Evolutionary conservation across 345 rosid genomes (phyloP), one percentile per base, ranked within the genome.

Genomic region (Lepidium sativum): DNA sequence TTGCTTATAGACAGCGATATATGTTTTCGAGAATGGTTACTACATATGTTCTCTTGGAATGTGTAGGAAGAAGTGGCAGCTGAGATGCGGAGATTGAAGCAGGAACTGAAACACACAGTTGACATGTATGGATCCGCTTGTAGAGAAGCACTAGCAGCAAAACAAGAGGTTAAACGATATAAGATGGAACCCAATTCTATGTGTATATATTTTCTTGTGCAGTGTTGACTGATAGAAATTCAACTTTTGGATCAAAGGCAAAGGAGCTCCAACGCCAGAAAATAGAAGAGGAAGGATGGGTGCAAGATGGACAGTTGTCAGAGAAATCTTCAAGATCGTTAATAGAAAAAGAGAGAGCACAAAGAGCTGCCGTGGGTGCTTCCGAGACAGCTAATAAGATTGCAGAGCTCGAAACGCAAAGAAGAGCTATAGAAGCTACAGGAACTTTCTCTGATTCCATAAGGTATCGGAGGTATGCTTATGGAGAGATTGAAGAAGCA

Each of bases 41-140:
- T 39, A 14, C 54, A 64, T 57, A 32, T 63, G 52, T 47, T 48
- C 52, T 5, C 34, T 53, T 51, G 17, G 44, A 42, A 67, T 16
- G 23, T 27, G 25, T 66, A 92, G 92, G 97, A 88, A 13, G 95
- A 86, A 8, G 80, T 86, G 51, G 97, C 90, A 78, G 68, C 80
- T 39, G 99, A 94, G 75, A 87, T 94, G 94, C 79, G 83, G 78
- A 82, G 90, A 75, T 60, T 94, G 65, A 87, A 73, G 77, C 69
- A 72, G 55, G 97, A 94, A 82, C 75, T 94, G 73, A 90, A 88
- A 77, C 90, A 88, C 77, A 90, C 97, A 21, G 83, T 88, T 80
- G 92, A 84, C 20, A 65, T 90, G 79, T 94, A 90, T 69, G 82
- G 82, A 49, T 77, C 80, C 41, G 99, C 97, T 21, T 94, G 99